Base-by-base conservation (phyloP, 345 rosid genomes). In the Acer saccharum region DNA sequence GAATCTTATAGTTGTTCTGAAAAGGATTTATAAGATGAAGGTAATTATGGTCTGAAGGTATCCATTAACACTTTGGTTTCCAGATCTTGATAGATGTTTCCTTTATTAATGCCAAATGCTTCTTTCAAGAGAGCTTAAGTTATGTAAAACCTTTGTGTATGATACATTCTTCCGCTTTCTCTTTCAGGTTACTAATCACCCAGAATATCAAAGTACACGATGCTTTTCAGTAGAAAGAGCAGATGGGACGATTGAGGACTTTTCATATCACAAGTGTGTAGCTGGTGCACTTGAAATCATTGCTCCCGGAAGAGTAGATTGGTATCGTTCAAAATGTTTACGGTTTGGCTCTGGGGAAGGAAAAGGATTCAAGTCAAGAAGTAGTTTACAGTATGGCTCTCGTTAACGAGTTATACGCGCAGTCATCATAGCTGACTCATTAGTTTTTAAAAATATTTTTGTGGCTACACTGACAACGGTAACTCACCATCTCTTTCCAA, bases 191-290 rank as follows among this genome's bases (percentile, higher is more conserved):
- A 89, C 86, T 4, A 46, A 84, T 76, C 93, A 87, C 75, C 92
- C 95, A 4, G 78, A 86, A 73, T 79, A 87, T 41, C 74, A 86
- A 76, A 77, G 83, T 27, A 60, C 94, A 0, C 94, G 93, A 2
- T 96, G 99, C 86, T 94, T 96, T 71, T 83, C 84, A 23, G 77
- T 94, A 77, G 88, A 87, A 32, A 88, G 97, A 84, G 74, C 65
- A 16, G 98, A 96, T 9, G 97, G 92, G 21, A 87, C 97, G 43
- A 35, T 62, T 0, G 98, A 91, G 82, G 98, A 92, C 77, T 96
- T 96, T 81, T 96, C 98, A 0, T 96, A 94, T 71, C 97, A 74
- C 67, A 96, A 94, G 73, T 96, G 99, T 79, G 86, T 94, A 17
- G 52, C 76, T 10, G 90, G 90, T 11, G 98, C 98, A 65, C 92